phyloP scores from a whole-genome alignment of 192 early-diverging fungal species.

The Linnemannia hyalina region DNA sequence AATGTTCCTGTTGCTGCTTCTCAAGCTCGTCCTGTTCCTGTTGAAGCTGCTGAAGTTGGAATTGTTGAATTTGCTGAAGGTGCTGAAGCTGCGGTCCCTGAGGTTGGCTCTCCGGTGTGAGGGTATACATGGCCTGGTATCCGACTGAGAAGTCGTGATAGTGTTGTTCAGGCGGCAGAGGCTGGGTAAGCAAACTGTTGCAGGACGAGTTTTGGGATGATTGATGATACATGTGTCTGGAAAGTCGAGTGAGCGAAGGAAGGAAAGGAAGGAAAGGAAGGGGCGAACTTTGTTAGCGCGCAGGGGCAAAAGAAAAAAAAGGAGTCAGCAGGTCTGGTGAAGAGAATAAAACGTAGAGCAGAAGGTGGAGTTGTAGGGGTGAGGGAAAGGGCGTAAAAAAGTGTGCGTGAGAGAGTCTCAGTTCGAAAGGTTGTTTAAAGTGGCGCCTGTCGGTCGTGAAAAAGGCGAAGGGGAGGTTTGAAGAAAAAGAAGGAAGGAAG shows the following conservation, averaged over 20 bases:
- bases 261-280: background rate
- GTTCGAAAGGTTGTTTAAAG: background rate
- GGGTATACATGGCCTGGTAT: slow-evolving; percentile 31
- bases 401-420: background rate
- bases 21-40: slow-evolving; percentile 20
- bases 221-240: slow-evolving; percentile 34
- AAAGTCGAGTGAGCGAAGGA: slow-evolving; percentile 3
- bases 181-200: slow-evolving; percentile 36
- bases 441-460: background rate
- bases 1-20: slow-evolving; percentile 16
- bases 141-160: slow-evolving; percentile 34
- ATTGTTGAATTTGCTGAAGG: slow-evolving; percentile 24
- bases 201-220: slow-evolving; percentile 42
- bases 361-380: background rate
- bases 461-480: background rate
- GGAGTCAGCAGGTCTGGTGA: background rate
- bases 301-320: background rate
- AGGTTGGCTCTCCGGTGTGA: slow-evolving; percentile 11
- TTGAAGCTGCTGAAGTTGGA: slow-evolving; percentile 13
- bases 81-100: slow-evolving; percentile 25
- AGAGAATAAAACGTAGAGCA: background rate
- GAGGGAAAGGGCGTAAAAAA: background rate
- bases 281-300: background rate
- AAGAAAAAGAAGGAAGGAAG: background rate
- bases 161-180: slow-evolving; percentile 14